Percentiles rank a stretch among this genome's conserved stretches.
phyloP scores from a whole-genome alignment of 257 asterid species.

The Parsonsia alboflavescens region DNA sequence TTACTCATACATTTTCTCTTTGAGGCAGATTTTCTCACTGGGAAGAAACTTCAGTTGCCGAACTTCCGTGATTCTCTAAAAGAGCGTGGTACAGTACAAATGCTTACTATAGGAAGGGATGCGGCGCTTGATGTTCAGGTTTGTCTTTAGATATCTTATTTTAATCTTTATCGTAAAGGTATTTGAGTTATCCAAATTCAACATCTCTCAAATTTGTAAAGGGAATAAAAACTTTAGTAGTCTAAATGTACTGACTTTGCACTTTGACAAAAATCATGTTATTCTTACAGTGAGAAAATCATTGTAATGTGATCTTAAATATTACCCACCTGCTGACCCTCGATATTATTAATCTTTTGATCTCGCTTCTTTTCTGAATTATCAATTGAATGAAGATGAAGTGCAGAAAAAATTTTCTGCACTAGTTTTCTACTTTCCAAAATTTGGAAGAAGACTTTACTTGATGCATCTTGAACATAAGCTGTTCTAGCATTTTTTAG shows the following conservation, averaged over 20 bases:
- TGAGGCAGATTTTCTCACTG: conserved; percentile 82
- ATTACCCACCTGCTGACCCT: too few relatives aligned
- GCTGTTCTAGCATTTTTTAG: background rate
- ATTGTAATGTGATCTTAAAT: background rate
- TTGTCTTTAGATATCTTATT: conserved; percentile 21
- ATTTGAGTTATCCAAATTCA: background rate
- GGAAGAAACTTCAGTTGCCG: conserved; percentile 88
- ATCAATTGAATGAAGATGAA: background rate
- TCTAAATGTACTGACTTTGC: background rate
- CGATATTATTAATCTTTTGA: background rate
- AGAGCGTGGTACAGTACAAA: conserved; percentile 86
- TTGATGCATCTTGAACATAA: background rate
- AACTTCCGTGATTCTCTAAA: conserved; percentile 85
- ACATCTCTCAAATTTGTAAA: background rate
- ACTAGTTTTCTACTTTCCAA: background rate
- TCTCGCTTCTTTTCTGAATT: background rate
- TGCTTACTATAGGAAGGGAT: conserved; percentile 97
- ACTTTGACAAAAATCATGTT: background rate
- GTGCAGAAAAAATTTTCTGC: background rate
- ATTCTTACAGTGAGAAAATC: background rate
- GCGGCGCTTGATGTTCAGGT: conserved; percentile 99
- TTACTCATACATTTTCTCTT: conserved; percentile 51
- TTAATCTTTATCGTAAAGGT: background rate
- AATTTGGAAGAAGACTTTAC: background rate
- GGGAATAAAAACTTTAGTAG: too few relatives aligned